phyloP scores from a whole-genome alignment of 2,329 filamentous ascomycete species.

The Stemphylium lycopersici region DNA sequence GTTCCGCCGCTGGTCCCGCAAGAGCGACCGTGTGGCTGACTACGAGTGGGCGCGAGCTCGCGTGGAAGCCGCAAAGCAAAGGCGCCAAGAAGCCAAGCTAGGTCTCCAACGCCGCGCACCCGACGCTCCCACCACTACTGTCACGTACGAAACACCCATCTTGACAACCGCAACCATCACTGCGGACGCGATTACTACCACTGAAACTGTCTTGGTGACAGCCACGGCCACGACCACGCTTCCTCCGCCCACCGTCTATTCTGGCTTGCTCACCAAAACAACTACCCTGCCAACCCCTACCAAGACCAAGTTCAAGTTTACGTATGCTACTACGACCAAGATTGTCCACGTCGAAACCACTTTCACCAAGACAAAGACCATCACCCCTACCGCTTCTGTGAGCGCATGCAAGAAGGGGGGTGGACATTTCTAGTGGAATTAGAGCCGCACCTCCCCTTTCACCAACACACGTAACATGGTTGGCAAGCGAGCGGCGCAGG shows the following conservation, averaged over 20 bases:
- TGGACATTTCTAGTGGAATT: conserved; percentile 34
- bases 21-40: conserved; percentile 37
- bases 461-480: not conserved
- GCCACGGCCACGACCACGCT: conserved; percentile 37
- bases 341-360: conserved; percentile 46
- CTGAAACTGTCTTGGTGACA: conserved; percentile 33
- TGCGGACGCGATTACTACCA: conserved; percentile 36
- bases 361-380: conserved; percentile 42
- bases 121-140: conserved; percentile 44
- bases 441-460: not conserved
- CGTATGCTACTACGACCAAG: conserved; percentile 37
- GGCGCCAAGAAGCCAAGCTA: conserved; percentile 27
- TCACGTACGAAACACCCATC: conserved; percentile 38
- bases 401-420: conserved; percentile 43
- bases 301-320: conserved; percentile 39
- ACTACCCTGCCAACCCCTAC: conserved; percentile 47
- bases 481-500: too few species aligned
- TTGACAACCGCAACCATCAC: conserved; percentile 42
- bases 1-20: conserved; percentile 30
- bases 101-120: conserved; percentile 43
- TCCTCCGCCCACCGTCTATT: conserved; percentile 45
- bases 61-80: conserved; percentile 43
- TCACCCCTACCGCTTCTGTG: conserved; percentile 45
- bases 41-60: conserved; percentile 44
- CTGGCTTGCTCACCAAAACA: conserved; percentile 40